Conservation (phyloP, 495 filamentous ascomycete genomes). For the Rhypophila decipiens region DNA sequence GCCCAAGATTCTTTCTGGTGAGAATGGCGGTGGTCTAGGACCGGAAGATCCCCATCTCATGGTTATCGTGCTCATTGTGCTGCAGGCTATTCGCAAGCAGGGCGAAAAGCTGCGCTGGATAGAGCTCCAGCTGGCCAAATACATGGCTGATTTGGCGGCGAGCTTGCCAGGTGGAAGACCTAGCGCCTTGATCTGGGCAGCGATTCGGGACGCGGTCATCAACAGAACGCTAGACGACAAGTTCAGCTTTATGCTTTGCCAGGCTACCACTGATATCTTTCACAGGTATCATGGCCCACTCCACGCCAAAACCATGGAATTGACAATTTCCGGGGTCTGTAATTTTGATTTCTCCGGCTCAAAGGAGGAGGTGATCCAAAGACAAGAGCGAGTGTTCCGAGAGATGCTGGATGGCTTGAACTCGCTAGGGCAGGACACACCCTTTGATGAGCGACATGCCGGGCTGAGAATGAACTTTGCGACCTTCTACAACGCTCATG, state of each 20-base stretch:
- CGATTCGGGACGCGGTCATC: slow-evolving; percentile 2
- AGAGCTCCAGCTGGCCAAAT: slow-evolving; percentile 3
- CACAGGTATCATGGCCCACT: background rate
- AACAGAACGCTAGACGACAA: slow-evolving; percentile 4
- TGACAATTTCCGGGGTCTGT: background rate
- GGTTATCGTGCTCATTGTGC: slow-evolving; percentile 1
- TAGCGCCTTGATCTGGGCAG: background rate
- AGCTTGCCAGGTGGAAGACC: background rate
- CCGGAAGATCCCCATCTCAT: slow-evolving; percentile 4
- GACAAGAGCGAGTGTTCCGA: background rate
- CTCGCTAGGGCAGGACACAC: background rate
- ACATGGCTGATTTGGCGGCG: slow-evolving; percentile 4
- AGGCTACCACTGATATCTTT: background rate
- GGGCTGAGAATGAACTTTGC: slow-evolving; percentile 8
- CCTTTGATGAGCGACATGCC: slow-evolving; percentile 10
- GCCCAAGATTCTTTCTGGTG: background rate
- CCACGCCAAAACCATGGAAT: slow-evolving; percentile 8
- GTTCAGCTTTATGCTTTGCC: background rate
- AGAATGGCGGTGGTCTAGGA: background rate
- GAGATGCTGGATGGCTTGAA: slow-evolving; percentile 4
- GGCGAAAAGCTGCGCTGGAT: slow-evolving; percentile 4
- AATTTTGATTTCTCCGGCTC: background rate
- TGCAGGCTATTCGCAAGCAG: background rate
- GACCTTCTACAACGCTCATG: slow-evolving; percentile 4
- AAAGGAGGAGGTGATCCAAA: no score